Conservation (phyloP, 2,329 filamentous ascomycete species). For the Corinectria fuckeliana region DNA sequence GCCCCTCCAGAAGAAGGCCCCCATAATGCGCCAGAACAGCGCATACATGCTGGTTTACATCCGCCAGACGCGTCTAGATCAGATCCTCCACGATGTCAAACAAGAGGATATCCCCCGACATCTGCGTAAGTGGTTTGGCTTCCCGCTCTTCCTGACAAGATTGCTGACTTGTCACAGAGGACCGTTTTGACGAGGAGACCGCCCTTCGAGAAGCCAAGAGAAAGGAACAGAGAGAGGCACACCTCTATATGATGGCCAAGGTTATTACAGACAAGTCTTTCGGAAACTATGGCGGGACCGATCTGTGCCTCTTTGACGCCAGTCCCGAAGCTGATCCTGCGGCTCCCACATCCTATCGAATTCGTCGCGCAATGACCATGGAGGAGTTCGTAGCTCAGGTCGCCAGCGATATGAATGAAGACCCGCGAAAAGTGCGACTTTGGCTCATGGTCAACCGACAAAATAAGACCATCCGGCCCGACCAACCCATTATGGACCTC, state of each 20-base stretch:
- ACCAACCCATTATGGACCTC: conserved; percentile 81
- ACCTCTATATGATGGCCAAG: conserved; percentile 86
- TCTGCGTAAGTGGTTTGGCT: conserved; percentile 63
- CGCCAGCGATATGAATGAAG: conserved; percentile 71
- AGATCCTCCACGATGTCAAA: conserved; percentile 78
- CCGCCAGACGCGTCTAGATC: conserved; percentile 82
- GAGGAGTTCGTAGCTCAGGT: conserved; percentile 75
- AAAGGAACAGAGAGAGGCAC: conserved; percentile 92
- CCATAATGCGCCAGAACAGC: conserved; percentile 74
- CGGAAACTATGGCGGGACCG: conserved; percentile 80
- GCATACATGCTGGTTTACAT: conserved; percentile 99
- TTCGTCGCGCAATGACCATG: conserved; percentile 78
- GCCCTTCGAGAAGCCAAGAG: conserved; percentile 75
- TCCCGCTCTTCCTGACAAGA: neutral
- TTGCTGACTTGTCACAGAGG: conserved; percentile 55
- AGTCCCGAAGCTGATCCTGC: conserved; percentile 70
- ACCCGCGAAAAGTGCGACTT: conserved; percentile 75
- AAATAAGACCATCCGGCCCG: conserved; percentile 93
- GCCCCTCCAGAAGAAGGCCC: conserved; percentile 60
- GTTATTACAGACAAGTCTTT: conserved; percentile 86
- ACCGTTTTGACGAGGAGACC: conserved; percentile 81
- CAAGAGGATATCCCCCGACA: conserved; percentile 81
- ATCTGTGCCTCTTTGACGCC: conserved; percentile 75
- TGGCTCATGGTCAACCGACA: conserved; percentile 99
- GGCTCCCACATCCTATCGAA: conserved; percentile 73